Conservation (phyloP, 352 stramenopile species). For the Phytopythium montanum region DNA sequence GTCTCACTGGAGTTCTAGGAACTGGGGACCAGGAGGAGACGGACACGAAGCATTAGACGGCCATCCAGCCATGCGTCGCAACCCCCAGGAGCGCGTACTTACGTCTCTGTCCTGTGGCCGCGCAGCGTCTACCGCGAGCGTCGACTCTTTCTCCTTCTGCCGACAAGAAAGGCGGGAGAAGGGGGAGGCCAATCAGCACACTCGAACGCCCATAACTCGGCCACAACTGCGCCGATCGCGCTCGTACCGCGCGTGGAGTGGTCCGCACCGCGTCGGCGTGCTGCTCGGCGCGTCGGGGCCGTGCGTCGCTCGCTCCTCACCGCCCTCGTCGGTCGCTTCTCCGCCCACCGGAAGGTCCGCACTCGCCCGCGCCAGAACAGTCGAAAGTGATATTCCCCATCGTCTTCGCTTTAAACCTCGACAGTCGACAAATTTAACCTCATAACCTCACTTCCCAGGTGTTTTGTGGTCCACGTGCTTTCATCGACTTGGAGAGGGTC, state of each 20-base stretch:
- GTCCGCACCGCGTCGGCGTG: no score
- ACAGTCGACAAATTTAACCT: no score
- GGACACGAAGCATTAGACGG: no score
- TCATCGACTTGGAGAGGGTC: constrained; percentile 5
- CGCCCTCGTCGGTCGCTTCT: background rate
- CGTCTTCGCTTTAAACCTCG: no score
- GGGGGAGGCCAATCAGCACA: background rate
- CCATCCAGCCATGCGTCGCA: no score
- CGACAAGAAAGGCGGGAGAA: background rate
- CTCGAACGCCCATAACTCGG: background rate
- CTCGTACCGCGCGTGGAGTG: background rate
- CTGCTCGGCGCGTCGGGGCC: background rate
- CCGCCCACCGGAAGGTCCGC: background rate
- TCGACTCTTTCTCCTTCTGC: no score
- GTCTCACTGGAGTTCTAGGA: background rate
- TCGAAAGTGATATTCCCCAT: constrained; percentile 6
- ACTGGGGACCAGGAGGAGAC: no score
- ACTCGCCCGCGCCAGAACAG: constrained; percentile 2
- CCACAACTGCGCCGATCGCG: background rate
- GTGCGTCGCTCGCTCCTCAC: background rate
- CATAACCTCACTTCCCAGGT: background rate
- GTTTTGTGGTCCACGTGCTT: no score
- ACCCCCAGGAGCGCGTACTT: background rate
- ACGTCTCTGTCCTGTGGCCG: background rate
- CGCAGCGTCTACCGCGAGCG: no score